Base-by-base conservation (phyloP, 768 basidiomycete species). In the Pholiota microspora region DNA sequence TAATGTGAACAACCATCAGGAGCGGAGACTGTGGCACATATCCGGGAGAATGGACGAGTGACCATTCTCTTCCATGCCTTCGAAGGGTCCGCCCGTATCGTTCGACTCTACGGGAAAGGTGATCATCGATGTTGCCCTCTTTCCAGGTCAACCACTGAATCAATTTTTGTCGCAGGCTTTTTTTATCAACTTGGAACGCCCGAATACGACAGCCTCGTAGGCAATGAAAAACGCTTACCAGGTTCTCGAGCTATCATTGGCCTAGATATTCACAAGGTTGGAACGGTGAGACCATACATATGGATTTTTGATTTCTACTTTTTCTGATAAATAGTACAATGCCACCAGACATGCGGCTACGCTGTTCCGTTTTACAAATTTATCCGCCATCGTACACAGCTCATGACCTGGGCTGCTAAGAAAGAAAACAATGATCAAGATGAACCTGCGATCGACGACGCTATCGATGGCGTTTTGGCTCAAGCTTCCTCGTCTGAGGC, bases 11-110 rank as follows among this genome's bases (percentile, higher is more conserved):
- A 18, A 42, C 21, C 55, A 48, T 51, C 40, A 75, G 74, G 73
- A 45, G 72, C 72, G 25, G 75, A 77, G 49, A 77, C 75, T 7
- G 73, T 75, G 23, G 61, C 75, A 0, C 73, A 87, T 57, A 64
- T 86, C 25, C 78, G 82, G 10, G 84, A 86, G 49, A 87, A 87
- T 58, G 78, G 76, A 1, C 71, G 85, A 10, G 73, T 87, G 15
- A 84, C 84, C 0, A 69, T 86, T 46, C 67, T 86, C 58, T 86
- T 87, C 67, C 76, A 77, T 54, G 82, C 83, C 0, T 85, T 87
- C 51, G 79, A 83, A 34, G 84, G 84, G 3, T 76, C 80, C 1
- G 79, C 85, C 4, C 71, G 77, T 13, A 85, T 86, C 59, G 63
- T 78, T 12, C 71, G 84, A 24, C 67, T 87, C 3, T 88, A 79